Evolutionary conservation across 305 asterid species (phyloP).

Genomic region (Solanum hybrid): DNA sequence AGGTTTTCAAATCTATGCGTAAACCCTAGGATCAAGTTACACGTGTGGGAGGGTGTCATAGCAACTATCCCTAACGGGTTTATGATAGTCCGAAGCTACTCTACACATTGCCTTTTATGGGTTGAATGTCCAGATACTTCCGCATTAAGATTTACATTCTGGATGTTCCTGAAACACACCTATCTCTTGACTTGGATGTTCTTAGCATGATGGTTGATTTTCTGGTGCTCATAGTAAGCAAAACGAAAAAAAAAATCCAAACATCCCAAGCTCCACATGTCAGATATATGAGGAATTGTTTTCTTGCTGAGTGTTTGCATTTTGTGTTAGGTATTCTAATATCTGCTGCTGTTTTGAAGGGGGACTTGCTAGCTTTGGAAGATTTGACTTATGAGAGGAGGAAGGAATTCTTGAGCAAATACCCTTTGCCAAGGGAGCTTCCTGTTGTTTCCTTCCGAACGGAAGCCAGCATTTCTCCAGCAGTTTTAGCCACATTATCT

Average conservation of each 20-base stretch:
- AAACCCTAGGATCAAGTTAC: background rate
- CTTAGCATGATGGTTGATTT: background rate
- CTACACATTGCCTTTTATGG: background rate
- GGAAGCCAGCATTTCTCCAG: slow-evolving; percentile 84
- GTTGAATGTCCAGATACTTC: background rate
- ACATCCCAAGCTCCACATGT: background rate
- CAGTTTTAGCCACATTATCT: slow-evolving; percentile 78
- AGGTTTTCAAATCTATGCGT: background rate
- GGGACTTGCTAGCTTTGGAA: slow-evolving; percentile 89
- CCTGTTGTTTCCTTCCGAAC: slow-evolving; percentile 83
- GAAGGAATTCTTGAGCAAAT: slow-evolving; percentile 58
- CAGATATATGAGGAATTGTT: background rate
- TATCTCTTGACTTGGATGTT: background rate
- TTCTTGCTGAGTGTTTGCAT: background rate
- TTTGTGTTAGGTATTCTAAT: slow-evolving; percentile 7
- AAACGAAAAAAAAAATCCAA: background rate
- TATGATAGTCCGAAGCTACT: background rate
- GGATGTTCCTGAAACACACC: background rate
- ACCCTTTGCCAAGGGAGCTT: slow-evolving; percentile 65
- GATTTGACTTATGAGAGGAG: slow-evolving; percentile 80
- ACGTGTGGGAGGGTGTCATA: background rate
- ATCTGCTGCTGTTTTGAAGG: slow-evolving; percentile 35
- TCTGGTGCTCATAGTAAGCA: background rate
- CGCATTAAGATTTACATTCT: background rate
- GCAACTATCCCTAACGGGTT: background rate